Conservation (phyloP, 805 yeast genomes). For the Pichia scutulata region DNA sequence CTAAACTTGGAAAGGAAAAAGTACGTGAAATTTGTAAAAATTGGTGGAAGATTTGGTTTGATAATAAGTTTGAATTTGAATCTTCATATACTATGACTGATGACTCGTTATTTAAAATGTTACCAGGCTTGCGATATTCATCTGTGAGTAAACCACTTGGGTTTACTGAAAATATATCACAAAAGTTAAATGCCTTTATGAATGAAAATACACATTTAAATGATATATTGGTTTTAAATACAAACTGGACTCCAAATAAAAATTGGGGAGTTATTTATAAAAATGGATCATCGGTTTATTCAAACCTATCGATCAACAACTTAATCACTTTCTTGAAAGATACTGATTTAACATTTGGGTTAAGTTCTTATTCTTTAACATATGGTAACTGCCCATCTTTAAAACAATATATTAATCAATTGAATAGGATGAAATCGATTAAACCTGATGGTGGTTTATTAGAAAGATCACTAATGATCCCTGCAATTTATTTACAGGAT, state of each 20-base stretch:
- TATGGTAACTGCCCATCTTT: slow-evolving; percentile 22
- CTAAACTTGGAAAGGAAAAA: not conserved
- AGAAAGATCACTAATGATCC: slow-evolving; percentile 24
- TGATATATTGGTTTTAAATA: slow-evolving; percentile 21
- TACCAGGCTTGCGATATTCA: slow-evolving; percentile 25
- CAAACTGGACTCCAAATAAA: slow-evolving; percentile 26
- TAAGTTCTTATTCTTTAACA: slow-evolving; percentile 22
- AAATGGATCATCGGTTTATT: slow-evolving; percentile 10
- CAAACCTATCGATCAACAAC: not conserved
- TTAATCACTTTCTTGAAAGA: slow-evolving; percentile 21
- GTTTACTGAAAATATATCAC: slow-evolving; percentile 22
- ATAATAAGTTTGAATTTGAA: slow-evolving; percentile 21
- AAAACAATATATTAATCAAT: slow-evolving; percentile 13
- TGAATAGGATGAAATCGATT: slow-evolving; percentile 16
- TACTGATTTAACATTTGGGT: slow-evolving; percentile 20
- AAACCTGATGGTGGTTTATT: slow-evolving; percentile 18
- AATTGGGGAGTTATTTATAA: slow-evolving; percentile 26
- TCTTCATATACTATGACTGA: slow-evolving; percentile 22
- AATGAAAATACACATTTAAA: slow-evolving; percentile 9
- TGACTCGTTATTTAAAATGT: slow-evolving; percentile 29
- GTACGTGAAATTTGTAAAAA: slow-evolving; percentile 7
- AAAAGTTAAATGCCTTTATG: slow-evolving; percentile 14
- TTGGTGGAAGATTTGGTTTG: slow-evolving; percentile 35
- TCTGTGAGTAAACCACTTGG: slow-evolving; percentile 25
- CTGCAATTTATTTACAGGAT: slow-evolving; percentile 21